phyloP scores from a whole-genome alignment of 257 asterid genomes.

The Capsicum chinense region DNA sequence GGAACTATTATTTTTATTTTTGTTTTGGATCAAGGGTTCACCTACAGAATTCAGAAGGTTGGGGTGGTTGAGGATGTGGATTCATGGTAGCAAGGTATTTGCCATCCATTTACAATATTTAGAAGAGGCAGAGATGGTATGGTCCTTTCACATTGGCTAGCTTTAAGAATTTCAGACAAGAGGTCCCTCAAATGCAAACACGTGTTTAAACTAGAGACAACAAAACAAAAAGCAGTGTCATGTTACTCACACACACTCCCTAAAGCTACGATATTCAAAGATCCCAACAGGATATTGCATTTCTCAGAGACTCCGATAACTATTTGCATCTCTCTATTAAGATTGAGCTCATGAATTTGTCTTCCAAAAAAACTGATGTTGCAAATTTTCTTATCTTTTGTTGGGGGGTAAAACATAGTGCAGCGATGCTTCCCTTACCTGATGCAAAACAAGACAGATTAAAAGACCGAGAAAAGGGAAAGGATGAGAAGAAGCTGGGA shows the following conservation, averaged over 20 bases:
- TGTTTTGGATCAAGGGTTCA: not conserved
- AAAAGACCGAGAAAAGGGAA: not conserved
- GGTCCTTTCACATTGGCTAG: constrained; percentile 18
- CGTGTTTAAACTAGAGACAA: not conserved
- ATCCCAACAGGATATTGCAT: constrained; percentile 16
- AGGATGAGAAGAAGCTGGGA: constrained; percentile 4
- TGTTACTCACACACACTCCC: not conserved
- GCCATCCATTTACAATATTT: not conserved
- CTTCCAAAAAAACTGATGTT: not conserved
- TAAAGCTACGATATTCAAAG: not conserved
- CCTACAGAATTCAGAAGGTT: constrained; percentile 24
- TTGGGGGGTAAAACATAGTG: not conserved
- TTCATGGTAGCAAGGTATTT: not conserved
- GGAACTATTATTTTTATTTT: not conserved
- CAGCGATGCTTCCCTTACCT: not conserved
- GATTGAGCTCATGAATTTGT: not conserved
- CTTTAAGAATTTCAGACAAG: not conserved
- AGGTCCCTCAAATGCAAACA: not conserved
- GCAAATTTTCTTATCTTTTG: not conserved
- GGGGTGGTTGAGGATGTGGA: not conserved
- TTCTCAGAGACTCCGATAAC: constrained; percentile 15
- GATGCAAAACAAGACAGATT: constrained; percentile 5
- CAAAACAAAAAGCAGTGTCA: not conserved
- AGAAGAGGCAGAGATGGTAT: not conserved
- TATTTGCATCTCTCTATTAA: constrained; percentile 1